phyloP scores from a whole-genome alignment of 768 basidiomycete genomes.

The Mycena maculata region DNA sequence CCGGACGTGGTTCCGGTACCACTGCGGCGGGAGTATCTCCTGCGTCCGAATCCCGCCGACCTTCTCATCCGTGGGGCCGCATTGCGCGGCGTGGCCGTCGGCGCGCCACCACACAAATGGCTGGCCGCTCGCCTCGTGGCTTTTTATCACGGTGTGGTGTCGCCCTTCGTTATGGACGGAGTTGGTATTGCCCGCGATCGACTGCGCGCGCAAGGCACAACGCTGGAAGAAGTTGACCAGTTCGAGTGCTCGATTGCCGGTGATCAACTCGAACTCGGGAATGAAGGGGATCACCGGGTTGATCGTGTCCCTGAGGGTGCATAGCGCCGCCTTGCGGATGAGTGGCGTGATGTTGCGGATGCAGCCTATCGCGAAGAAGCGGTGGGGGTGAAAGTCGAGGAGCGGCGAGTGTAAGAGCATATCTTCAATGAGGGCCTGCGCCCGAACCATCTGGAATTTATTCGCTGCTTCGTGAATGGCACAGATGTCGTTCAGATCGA shows the following conservation, averaged over 20 bases:
- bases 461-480: constrained; percentile 25
- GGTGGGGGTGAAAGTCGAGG: constrained; percentile 18
- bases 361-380: constrained; percentile 25
- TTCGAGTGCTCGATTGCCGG: constrained; percentile 16
- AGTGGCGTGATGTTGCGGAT: constrained; percentile 17
- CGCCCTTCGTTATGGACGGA: neutral
- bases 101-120: constrained; percentile 22
- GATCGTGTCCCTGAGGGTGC: constrained; percentile 9
- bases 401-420: constrained; percentile 15
- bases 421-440: constrained; percentile 18
- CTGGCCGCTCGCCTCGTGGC: neutral
- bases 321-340: constrained; percentile 13
- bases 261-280: constrained; percentile 17
- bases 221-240: constrained; percentile 24
- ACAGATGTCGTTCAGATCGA: constrained; percentile 15
- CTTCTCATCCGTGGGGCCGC: constrained; percentile 8
- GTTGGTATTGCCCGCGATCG: neutral
- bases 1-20: constrained; percentile 15
- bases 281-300: constrained; percentile 17
- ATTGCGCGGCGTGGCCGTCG: neutral
- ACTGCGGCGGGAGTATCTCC: constrained; percentile 13
- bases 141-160: neutral
- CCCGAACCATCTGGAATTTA: constrained; percentile 28
- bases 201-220: constrained; percentile 19
- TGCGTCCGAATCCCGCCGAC: constrained; percentile 8